Evolutionary conservation across 129 eudicot species (phyloP), one percentile per base, ranked within the genome.

Genomic region (Daucus carota): DNA sequence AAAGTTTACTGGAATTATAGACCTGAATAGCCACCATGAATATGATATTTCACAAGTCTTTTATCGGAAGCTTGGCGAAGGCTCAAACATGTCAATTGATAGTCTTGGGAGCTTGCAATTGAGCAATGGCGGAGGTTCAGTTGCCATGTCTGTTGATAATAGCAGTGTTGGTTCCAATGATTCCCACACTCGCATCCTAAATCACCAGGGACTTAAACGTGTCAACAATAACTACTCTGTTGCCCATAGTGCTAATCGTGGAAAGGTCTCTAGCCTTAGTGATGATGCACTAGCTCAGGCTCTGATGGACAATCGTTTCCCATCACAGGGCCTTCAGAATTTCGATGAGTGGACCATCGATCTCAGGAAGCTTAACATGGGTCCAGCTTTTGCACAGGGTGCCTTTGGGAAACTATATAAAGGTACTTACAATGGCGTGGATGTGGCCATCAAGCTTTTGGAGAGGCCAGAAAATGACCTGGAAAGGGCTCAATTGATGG

Each of bases 71-170:
- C 93, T 89, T 20, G 90, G 90, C 44, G 97, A 92, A 85, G 96
- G 90, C 2, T 92, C 97, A 10, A 90, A 92, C 81, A 89, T 92
- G 97, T 90, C 97, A 0, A 79, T 89, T 18, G 97, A 92, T 78
- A 90, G 97, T 77, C 88, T 79, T 76, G 88, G 89, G 75, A 92
- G 97, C 77, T 79, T 89, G 77, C 91, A 87, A 48, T 80, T 90
- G 88, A 87, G 90, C 81, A 87, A 89, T 42, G 96, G 96, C 46
- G 97, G 97, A 72, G 97, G 96, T 6, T 92, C 97, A 8, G 91
- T 92, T 78, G 97, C 97, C 12, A 92, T 92, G 97, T 92, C 97
- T 29, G 88, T 92, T 77, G 96, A 89, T 87, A 92, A 87, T 77
- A 89, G 96, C 60, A 89, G 96, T 77, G 97, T 89, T 20, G 97